These are phyloP conservation scores for Moelleriella libera DNA, from an alignment of 2,329 filamentous ascomycete genomes.

Conservation along the genomic window DNA sequence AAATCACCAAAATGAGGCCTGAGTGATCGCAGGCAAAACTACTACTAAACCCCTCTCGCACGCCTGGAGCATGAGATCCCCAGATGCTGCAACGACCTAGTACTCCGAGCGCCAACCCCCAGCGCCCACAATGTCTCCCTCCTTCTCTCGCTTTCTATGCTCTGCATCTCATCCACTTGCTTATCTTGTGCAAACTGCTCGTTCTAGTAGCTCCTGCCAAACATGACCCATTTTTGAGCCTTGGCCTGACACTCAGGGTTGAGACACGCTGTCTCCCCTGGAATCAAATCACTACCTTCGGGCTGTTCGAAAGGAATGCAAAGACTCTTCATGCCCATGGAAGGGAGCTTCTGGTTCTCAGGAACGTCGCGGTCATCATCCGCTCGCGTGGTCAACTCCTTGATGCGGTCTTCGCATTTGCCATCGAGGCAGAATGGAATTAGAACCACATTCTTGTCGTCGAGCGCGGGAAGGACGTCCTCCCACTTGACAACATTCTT, in stretches of 20 bases:
- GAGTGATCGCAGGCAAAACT: too few species aligned
- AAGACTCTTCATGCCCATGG: conserved; percentile 54
- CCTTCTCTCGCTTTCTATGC: too few species aligned
- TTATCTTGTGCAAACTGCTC: background rate
- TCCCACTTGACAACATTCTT: conserved; percentile 76
- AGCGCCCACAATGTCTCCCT: background rate
- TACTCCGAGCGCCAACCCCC: background rate
- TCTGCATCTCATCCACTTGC: too few species aligned
- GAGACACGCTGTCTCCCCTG: conserved; percentile 78
- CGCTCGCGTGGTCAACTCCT: conserved; percentile 74
- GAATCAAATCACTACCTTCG: conserved; percentile 46
- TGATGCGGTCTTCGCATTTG: conserved; percentile 87
- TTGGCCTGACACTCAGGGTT: conserved; percentile 70
- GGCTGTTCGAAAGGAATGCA: conserved; percentile 77
- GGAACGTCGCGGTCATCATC: conserved; percentile 41
- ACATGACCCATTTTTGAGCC: conserved; percentile 85
- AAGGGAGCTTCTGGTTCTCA: conserved; percentile 38
- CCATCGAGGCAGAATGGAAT: conserved; percentile 76
- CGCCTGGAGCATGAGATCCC: background rate
- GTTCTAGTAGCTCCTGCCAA: conserved; percentile 55
- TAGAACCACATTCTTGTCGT: conserved; percentile 82
- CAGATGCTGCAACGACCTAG: background rate
- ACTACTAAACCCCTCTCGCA: background rate
- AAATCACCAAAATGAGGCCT: too few species aligned
- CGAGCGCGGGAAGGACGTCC: conserved; percentile 78